Evolutionary conservation across 257 asterid genomes (phyloP), one percentile per base, ranked within the genome.

Genomic region (Plectranthus barbatus): DNA sequence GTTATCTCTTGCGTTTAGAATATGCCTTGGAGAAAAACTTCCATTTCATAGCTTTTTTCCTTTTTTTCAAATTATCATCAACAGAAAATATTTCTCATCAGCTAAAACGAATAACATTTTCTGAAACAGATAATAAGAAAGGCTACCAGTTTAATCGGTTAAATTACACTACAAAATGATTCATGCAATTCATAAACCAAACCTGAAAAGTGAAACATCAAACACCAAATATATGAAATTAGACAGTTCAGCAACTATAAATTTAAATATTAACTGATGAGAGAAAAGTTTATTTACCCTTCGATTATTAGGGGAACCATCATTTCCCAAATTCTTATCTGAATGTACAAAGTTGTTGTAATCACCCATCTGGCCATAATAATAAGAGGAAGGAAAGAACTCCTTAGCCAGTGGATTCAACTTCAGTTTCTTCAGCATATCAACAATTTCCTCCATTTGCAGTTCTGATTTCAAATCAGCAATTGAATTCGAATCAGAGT

Each of bases 321-420:
- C 88, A 68, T 70, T 72, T 24, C 76, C 95, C 68, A 70, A 63
- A 74, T 54, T 73, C 82, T 73, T 81, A 55, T 72, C 61, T 17
- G 68, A 67, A 49, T 82, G 67, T 65, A 75, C 77, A 66, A 85
- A 81, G 72, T 81, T 74, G 72, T 81, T 74, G 61, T 42, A 74
- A 64, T 67, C 67, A 42, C 75, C 79, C 75, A 75, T 71, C 56
- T 84, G 87, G 62, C 81, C 84, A 39, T 80, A 82, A 69, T 31
- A 31, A 4, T 79, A 77, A 31, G 90, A 80, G 37, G 93, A 84
- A 60, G 97, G 96, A 64, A 87, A 75, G 34, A 91, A 91, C 80
- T 91, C 97, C 85, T 87, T 85, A 5, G 97, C 97, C 68, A 76
- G 65, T 42, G 97, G 97, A 84, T 91, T 91, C 79, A 91, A 51